These are phyloP conservation scores for Brassica cretica DNA, from an alignment of 345 rosid species.

Conservation along the genomic window DNA sequence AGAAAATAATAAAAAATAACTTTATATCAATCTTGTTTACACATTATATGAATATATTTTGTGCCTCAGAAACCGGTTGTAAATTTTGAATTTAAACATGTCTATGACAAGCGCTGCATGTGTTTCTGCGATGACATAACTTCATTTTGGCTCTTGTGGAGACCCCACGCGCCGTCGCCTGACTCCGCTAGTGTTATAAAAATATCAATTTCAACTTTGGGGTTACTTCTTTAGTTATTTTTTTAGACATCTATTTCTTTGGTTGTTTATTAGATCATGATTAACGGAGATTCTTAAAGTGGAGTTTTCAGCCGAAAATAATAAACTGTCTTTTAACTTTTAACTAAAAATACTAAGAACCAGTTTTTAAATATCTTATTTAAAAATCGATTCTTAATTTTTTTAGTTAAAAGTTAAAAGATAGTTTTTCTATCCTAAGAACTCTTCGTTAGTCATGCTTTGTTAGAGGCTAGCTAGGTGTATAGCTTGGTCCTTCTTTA, in stretches of 20 bases:
- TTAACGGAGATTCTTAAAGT: no score
- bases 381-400: no score
- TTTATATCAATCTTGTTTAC: not conserved
- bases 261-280: not conserved
- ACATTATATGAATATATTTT: not conserved
- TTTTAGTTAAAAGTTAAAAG: no score
- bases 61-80: not conserved
- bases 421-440: no score
- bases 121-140: constrained; percentile 1
- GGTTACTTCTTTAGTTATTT: not conserved
- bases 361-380: no score
- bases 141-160: constrained; percentile 11
- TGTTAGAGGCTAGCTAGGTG: not conserved
- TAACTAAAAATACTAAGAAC: no score
- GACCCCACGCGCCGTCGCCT: constrained; percentile 36
- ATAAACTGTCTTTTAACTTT: no score
- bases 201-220: not conserved
- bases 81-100: not conserved
- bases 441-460: no score
- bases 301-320: no score
- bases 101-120: constrained; percentile 26
- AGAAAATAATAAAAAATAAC: not conserved
- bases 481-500: not conserved
- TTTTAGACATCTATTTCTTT: not conserved
- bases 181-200: not conserved